These are phyloP conservation scores for Emericellopsis terricola DNA, from an alignment of 495 filamentous ascomycete genomes.

Conservation along the genomic window DNA sequence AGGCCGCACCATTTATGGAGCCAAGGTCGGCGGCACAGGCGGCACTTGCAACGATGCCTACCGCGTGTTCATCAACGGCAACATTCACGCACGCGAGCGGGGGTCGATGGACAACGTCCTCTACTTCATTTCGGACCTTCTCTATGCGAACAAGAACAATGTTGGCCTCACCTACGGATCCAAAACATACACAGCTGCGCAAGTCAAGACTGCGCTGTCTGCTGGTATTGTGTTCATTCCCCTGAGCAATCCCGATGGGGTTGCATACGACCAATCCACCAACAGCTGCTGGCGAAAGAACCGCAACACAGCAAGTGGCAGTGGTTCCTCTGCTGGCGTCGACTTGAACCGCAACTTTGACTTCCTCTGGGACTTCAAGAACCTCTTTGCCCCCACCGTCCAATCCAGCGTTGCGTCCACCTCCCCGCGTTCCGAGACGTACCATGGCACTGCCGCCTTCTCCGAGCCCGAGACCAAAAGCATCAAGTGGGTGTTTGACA, in stretches of 20 bases:
- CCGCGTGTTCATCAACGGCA: slow-evolving; percentile 3
- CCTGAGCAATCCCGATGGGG: slow-evolving; percentile 21
- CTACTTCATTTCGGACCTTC: slow-evolving; percentile 17
- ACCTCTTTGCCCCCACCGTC: slow-evolving; percentile 8
- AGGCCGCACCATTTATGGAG: not conserved
- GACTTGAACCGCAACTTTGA: slow-evolving; percentile 25
- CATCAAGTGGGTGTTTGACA: slow-evolving; percentile 17
- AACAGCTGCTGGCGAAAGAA: slow-evolving; percentile 23
- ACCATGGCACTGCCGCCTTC: slow-evolving; percentile 14
- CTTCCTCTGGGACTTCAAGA: slow-evolving; percentile 16
- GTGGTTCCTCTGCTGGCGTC: slow-evolving; percentile 8
- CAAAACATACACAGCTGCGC: slow-evolving; percentile 16
- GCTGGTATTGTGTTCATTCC: slow-evolving; percentile 21
- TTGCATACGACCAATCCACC: slow-evolving; percentile 16
- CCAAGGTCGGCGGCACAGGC: not conserved
- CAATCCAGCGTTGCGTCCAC: slow-evolving; percentile 7
- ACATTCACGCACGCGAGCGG: slow-evolving; percentile 18
- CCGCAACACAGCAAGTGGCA: slow-evolving; percentile 12
- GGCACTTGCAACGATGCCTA: not conserved
- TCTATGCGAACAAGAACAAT: slow-evolving; percentile 16
- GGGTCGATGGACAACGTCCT: slow-evolving; percentile 15
- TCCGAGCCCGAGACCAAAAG: slow-evolving; percentile 21
- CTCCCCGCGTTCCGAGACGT: slow-evolving; percentile 12
- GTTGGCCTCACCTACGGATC: slow-evolving; percentile 20
- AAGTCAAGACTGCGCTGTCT: slow-evolving; percentile 17